Base-by-base conservation (phyloP, 805 yeast species). In the Candida bentonensis region DNA sequence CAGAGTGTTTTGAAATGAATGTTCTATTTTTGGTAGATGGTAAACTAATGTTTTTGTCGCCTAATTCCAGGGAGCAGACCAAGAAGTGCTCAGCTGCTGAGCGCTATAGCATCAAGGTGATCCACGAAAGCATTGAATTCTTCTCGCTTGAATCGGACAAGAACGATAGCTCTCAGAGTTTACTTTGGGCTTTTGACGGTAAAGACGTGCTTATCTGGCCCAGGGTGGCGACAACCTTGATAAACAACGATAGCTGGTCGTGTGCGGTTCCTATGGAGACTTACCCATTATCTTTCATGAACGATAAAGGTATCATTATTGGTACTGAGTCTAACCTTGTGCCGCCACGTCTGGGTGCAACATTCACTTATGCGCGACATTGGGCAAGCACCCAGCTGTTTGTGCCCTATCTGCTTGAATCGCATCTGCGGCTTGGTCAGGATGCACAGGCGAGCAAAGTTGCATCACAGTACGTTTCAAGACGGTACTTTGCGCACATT, bases 211-310 rank as follows among this genome's bases (percentile, higher is more conserved):
- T 59, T 4, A 46, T 55, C 2, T 56, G 59, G 54, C 44, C 36
- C 5, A 15, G 17, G 5, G 36, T n/a, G 7, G n/a, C 7, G 17
- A 9, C 36, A 13, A 11, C 36, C 17, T n/a, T 30, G 20, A 9
- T 11, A 5, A 5, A 5, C 20, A 5, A 11, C 20, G 7, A 13
- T 15, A 15, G n/a, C 7, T 30, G 36, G 36, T 9, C 36, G 7
- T 30, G 36, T 17, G 39, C 47, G 5, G 53, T 61, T 2, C 64
- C 46, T 45, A 54, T 67, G n/a, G 71, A 68, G 23, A 62, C 70
- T n/a, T 74, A 73, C 52, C 79, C 79, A 0, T 56, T 74, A 21
- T 67, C 73, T 3, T 59, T 70, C 26, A 59, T 72, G 27, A 49
- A 62, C n/a, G 65, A 62, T 27, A 70, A 73, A 45, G 77, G 76